Percentiles rank a stretch among this genome's conserved stretches.
These are phyloP conservation scores for Termitomyces sp. DNA, from an alignment of 768 basidiomycete species.

Conservation along the genomic window DNA sequence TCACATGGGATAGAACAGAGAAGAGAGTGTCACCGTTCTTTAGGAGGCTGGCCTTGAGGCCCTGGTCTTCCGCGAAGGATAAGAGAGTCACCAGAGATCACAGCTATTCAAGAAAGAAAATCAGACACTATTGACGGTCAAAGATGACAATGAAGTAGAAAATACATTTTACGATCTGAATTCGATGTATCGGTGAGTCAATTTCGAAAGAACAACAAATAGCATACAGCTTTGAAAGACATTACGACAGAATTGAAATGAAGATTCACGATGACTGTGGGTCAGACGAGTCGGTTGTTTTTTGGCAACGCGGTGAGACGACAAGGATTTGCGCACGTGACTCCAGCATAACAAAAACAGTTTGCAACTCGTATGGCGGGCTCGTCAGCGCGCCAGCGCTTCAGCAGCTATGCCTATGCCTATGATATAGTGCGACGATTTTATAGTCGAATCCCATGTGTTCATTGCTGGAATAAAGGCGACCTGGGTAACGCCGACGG, in stretches of 20 bases:
- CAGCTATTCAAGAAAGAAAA: slow-evolving; percentile 46
- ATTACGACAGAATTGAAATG: slow-evolving; percentile 30
- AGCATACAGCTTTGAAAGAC: slow-evolving; percentile 75
- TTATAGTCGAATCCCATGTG: no score
- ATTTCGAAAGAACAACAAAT: neutral
- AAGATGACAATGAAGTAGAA: slow-evolving; percentile 11
- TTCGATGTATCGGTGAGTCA: neutral
- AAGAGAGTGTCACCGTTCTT: slow-evolving; percentile 65
- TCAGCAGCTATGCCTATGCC: no score
- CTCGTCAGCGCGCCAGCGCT: no score
- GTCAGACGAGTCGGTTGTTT: neutral
- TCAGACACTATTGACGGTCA: slow-evolving; percentile 17
- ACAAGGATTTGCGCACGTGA: no score
- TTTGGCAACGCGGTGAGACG: no score
- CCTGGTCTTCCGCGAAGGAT: slow-evolving; percentile 75
- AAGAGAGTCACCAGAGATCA: slow-evolving; percentile 87
- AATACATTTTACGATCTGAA: slow-evolving; percentile 60
- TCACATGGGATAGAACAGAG: neutral
- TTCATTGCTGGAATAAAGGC: no score
- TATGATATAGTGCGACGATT: no score
- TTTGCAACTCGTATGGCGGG: no score
- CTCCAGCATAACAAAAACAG: no score
- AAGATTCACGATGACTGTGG: neutral
- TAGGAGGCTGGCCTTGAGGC: slow-evolving; percentile 82
- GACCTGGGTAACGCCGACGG: no score